These are phyloP conservation scores for Fusarium nelsonii DNA, from an alignment of 2,329 filamentous ascomycete genomes.

Conservation along the genomic window DNA sequence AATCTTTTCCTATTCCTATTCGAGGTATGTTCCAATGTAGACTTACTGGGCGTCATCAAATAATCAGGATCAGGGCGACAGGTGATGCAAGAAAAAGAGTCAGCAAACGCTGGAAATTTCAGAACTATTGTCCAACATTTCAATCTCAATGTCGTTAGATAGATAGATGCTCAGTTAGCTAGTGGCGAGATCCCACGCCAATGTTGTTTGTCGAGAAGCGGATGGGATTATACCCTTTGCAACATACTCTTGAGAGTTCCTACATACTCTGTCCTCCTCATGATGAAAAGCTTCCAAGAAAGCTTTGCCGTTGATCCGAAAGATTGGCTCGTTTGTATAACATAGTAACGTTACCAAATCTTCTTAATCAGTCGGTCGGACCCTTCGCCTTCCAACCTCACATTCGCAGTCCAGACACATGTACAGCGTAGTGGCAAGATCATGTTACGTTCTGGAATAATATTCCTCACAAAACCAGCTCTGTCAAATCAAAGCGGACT, in stretches of 20 bases:
- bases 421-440: slow-evolving; percentile 6
- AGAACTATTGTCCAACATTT: no score
- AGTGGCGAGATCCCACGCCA: no score
- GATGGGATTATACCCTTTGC: neutral
- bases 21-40: no score
- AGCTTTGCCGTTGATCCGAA: neutral
- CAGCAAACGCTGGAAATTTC: no score
- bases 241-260: neutral
- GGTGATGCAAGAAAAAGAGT: no score
- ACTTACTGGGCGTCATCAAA: no score
- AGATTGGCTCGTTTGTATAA: neutral
- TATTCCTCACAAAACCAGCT: neutral
- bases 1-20: no score
- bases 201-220: no score
- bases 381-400: neutral
- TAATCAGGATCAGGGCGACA: no score
- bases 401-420: neutral
- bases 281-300: neutral
- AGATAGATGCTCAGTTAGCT: no score
- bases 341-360: neutral
- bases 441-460: slow-evolving; percentile 8
- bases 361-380: neutral
- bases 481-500: neutral
- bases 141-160: no score
- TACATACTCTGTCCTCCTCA: neutral